Evolutionary conservation across 306 rosid genomes (phyloP).

Genomic region (Rosa multiflora): DNA sequence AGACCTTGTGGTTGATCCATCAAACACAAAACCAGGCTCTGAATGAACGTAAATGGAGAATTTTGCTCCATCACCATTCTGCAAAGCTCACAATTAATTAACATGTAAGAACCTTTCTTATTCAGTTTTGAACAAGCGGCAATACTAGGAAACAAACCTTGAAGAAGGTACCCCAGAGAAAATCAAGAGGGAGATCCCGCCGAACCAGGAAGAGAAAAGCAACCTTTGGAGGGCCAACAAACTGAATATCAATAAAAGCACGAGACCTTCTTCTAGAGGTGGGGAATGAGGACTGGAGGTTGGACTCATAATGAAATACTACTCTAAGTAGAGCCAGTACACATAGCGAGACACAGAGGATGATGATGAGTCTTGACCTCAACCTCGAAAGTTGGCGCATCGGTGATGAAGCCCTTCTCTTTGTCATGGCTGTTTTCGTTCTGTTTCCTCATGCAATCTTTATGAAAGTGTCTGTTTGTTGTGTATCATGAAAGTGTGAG

Average conservation of each 20-base stretch:
- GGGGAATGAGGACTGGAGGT: constrained; percentile 16
- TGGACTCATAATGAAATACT: constrained; percentile 22
- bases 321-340: constrained; percentile 22
- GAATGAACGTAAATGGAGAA: constrained; percentile 42
- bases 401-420: constrained; percentile 23
- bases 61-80: constrained; percentile 21
- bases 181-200: constrained; percentile 28
- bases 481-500: neutral
- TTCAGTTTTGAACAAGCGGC: neutral
- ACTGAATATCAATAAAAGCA: neutral
- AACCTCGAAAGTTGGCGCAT: constrained; percentile 2
- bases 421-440: constrained; percentile 17
- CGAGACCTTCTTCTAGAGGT: neutral
- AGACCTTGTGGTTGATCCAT: constrained; percentile 43
- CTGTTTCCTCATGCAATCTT: constrained; percentile 1
- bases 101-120: neutral
- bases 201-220: constrained; percentile 24
- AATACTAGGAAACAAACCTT: constrained; percentile 9
- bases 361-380: constrained; percentile 7
- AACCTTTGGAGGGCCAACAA: constrained; percentile 25
- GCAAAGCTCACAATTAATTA: neutral
- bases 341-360: constrained; percentile 8
- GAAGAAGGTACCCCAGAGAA: constrained; percentile 30
- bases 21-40: constrained; percentile 42
- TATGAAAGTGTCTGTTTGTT: neutral